Evolutionary conservation across 2,329 filamentous ascomycete species (phyloP).

Genomic region (Tolypocladium inflatum): DNA sequence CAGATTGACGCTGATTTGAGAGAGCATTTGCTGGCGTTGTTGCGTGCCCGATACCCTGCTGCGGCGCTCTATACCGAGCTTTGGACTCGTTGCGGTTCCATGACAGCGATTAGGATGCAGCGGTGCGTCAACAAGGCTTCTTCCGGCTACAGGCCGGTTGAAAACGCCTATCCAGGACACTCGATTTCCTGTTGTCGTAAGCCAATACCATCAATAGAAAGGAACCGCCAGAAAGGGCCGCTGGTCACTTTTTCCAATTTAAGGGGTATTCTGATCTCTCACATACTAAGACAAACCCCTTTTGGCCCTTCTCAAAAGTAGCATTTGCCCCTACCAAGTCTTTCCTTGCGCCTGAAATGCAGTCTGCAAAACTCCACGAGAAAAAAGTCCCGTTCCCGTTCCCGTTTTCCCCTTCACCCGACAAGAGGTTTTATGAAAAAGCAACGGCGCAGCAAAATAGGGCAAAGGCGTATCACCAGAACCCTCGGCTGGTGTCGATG

Average conservation of each 20-base stretch:
- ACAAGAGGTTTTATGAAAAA: neutral
- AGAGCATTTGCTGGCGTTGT: neutral
- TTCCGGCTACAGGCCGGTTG: neutral
- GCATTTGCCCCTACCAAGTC: neutral
- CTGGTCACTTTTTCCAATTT: neutral
- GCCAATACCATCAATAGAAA: neutral
- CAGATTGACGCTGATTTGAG: neutral
- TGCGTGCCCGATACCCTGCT: neutral
- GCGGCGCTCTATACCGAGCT: neutral
- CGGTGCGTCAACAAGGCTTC: neutral
- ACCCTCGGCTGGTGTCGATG: neutral
- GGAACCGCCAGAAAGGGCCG: neutral
- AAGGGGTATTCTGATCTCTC: slow-evolving; percentile 1
- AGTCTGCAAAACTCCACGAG: neutral
- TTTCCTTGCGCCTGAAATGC: slow-evolving; percentile 2
- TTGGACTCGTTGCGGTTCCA: neutral
- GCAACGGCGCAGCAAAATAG: neutral
- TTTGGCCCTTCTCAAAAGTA: neutral
- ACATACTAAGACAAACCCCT: neutral
- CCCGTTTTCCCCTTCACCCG: neutral
- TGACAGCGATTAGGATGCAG: neutral
- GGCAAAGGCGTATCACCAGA: neutral
- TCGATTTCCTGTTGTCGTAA: neutral
- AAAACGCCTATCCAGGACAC: neutral
- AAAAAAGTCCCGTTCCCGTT: neutral